phyloP scores from a whole-genome alignment of 495 filamentous ascomycete genomes.

The Aspergillus biplanus region DNA sequence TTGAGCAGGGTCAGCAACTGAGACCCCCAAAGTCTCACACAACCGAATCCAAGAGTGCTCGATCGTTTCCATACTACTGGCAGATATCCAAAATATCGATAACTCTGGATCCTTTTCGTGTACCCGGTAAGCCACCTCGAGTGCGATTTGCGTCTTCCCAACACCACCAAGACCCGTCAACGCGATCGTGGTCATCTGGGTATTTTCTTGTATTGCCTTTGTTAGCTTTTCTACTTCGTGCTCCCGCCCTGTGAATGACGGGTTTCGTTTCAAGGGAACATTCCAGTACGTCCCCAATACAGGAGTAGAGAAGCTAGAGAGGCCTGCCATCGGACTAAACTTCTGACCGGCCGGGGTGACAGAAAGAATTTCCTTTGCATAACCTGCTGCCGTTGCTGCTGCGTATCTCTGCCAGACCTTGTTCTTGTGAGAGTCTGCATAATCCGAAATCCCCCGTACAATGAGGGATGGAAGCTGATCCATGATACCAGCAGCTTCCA shows the following conservation, averaged over 20 bases:
- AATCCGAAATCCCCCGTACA: slow-evolving; percentile 16
- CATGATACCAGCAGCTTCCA: slow-evolving; percentile 12
- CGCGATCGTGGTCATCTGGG: neutral
- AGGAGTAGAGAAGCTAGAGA: neutral
- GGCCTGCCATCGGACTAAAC: neutral
- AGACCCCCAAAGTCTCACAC: neutral
- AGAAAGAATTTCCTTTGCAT: slow-evolving; percentile 7
- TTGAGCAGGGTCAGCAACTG: neutral
- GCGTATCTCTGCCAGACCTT: slow-evolving; percentile 12
- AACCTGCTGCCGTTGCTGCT: slow-evolving; percentile 11
- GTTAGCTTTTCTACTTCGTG: neutral
- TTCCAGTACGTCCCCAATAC: neutral
- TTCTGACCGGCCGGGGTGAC: neutral
- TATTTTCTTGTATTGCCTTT: neutral
- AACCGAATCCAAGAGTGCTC: neutral
- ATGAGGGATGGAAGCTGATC: slow-evolving; percentile 10
- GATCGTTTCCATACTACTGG: neutral
- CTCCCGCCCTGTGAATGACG: neutral
- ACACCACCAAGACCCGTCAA: neutral
- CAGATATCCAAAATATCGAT: neutral
- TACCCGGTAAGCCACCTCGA: neutral
- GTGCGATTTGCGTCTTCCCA: neutral
- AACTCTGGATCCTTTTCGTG: neutral
- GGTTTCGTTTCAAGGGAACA: neutral
- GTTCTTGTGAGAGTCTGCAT: slow-evolving; percentile 20